Evolutionary conservation across 2,329 filamentous ascomycete genomes (phyloP).

Genomic region (Ramichloridium luteum): DNA sequence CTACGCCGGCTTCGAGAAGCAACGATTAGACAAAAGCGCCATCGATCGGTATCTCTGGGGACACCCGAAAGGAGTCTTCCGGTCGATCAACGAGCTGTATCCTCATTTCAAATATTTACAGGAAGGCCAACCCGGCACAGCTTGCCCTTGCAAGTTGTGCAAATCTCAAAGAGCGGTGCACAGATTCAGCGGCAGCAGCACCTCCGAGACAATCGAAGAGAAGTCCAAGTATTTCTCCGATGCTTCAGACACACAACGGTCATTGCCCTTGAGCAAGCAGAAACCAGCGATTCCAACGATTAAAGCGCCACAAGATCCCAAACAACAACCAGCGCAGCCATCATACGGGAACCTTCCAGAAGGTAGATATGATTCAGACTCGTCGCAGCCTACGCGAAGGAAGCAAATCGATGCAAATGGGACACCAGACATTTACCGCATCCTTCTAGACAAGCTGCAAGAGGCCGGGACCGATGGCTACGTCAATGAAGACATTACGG

Average conservation of each 20-base stretch:
- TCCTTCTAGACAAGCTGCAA: conserved; percentile 37
- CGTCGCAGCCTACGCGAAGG: conserved; percentile 5
- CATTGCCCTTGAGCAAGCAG: too few species aligned
- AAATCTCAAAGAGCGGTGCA: conserved; percentile 10
- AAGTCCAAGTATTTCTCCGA: neutral
- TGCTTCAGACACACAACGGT: too few species aligned
- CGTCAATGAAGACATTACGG: conserved; percentile 35
- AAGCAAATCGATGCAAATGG: conserved; percentile 38
- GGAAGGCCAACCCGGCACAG: conserved; percentile 29
- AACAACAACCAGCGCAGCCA: neutral
- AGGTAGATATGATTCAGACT: conserved; percentile 7
- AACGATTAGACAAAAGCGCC: conserved; percentile 29
- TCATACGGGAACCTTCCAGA: conserved; percentile 5
- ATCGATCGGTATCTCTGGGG: conserved; percentile 46
- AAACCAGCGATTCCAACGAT: too few species aligned
- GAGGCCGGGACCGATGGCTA: conserved; percentile 19
- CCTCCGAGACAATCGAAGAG: neutral
- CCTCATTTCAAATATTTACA: conserved; percentile 47
- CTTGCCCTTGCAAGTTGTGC: conserved; percentile 42
- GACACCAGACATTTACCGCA: conserved; percentile 41
- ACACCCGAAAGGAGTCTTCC: conserved; percentile 41
- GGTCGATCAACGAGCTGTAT: conserved; percentile 43
- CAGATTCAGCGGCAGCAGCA: conserved; percentile 5
- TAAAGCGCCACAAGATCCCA: too few species aligned
- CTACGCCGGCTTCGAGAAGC: conserved; percentile 40